Evolutionary conservation across 345 rosid genomes (phyloP), one percentile per base, ranked within the genome.

Genomic region (Hypericum perforatum): DNA sequence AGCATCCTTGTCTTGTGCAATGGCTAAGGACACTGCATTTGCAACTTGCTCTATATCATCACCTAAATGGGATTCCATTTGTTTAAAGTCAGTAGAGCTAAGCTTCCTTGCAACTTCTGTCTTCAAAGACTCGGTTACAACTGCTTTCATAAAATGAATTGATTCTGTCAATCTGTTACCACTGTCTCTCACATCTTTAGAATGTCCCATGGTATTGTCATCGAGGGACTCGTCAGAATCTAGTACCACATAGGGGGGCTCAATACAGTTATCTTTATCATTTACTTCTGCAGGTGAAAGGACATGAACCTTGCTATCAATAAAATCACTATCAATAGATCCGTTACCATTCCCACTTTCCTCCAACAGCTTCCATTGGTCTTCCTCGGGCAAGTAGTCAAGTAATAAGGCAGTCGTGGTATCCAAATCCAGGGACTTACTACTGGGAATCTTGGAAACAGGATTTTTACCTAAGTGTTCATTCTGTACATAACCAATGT

Each of bases 351-450:
- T 65, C 63, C 70, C 79, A 10, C 84, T 76, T 57, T 74, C 84
- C 70, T 87, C 92, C 72, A 81, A 60, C 48, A 91, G 88, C 70
- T 76, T 87, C 95, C 95, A 87, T 59, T 83, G 78, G 59, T 88
- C 92, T 60, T 82, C 98, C 72, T 91, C 98, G 32, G 96, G 94
- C 63, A 78, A 65, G 61, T 87, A 91, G 80, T 91, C 90, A 42
- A 91, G 82, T 57, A 85, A 76, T 49, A 87, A 64, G 52, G 92
- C 85, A 42, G 88, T 68, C 37, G 92, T 83, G 45, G 83, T 65
- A 70, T 79, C 90, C 63, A 81, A 39, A 77, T 87, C 90, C 52
- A 82, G 67, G 37, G 78, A 75, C 59, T 82, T 69, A 15, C 66
- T 65, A 46, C 56, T 53, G 66, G 66, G 74, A 45, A 70, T 49